phyloP scores from a whole-genome alignment of 257 asterid genomes.

The Fraxinus excelsior region DNA sequence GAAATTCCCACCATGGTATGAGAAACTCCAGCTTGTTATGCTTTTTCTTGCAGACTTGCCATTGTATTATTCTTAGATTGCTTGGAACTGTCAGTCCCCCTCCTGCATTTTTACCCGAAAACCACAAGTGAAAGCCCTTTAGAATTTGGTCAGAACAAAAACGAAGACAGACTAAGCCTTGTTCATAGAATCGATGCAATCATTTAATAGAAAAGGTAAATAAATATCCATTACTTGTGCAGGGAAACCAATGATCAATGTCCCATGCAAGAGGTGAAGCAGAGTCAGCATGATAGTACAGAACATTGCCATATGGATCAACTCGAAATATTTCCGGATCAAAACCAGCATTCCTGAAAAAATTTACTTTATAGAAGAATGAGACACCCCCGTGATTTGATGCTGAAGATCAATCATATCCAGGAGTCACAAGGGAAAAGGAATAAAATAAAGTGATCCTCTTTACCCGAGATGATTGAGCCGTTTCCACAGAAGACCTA shows the following conservation, averaged over 20 bases:
- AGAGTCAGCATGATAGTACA: slow-evolving; percentile 89
- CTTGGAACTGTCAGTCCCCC: slow-evolving; percentile 95
- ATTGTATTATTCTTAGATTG: slow-evolving; percentile 84
- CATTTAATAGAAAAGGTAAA: not conserved
- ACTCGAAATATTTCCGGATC: slow-evolving; percentile 94
- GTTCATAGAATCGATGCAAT: not conserved
- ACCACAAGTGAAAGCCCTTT: not conserved
- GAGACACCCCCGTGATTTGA: not conserved
- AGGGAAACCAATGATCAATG: slow-evolving; percentile 97
- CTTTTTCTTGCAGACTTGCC: slow-evolving; percentile 90
- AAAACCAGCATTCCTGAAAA: slow-evolving; percentile 90
- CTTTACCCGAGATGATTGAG: slow-evolving; percentile 96
- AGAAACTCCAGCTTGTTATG: slow-evolving; percentile 79
- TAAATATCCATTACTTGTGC: slow-evolving; percentile 64
- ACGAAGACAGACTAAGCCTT: not conserved
- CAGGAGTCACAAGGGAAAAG: not conserved
- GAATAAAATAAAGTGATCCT: slow-evolving; percentile 4
- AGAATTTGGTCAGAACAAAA: not conserved
- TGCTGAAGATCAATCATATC: not conserved
- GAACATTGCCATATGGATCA: slow-evolving; percentile 85
- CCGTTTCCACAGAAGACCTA: slow-evolving; percentile 84
- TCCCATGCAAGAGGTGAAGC: slow-evolving; percentile 99
- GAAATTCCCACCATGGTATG: slow-evolving; percentile 99
- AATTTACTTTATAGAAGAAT: not conserved
- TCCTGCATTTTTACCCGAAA: slow-evolving; percentile 47